Percentiles rank a stretch among this genome's conserved stretches.
These are phyloP conservation scores for Penicillium olsonii DNA, from an alignment of 2,329 filamentous ascomycete genomes.

Conservation along the genomic window DNA sequence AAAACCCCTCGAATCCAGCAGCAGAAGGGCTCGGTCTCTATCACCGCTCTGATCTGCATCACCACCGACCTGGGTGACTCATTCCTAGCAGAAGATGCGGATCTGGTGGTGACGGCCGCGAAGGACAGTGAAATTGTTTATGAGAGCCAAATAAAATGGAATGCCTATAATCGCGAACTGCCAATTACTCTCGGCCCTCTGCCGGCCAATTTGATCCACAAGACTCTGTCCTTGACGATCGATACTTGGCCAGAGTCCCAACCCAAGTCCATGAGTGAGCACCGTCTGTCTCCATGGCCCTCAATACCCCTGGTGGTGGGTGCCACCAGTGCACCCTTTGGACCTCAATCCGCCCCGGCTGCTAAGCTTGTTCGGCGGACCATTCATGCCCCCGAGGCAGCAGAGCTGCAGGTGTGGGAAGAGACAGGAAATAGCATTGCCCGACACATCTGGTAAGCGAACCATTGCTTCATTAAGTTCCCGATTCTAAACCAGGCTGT, in stretches of 20 bases:
- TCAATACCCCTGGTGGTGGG: slow-evolving; percentile 54
- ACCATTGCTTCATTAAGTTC: slow-evolving; percentile 5
- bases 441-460: slow-evolving; percentile 65
- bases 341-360: slow-evolving; percentile 42
- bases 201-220: slow-evolving; percentile 25
- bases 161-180: slow-evolving; percentile 38
- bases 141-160: slow-evolving; percentile 32
- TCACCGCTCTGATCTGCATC: slow-evolving; percentile 61
- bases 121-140: slow-evolving; percentile 20
- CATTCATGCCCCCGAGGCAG: slow-evolving; percentile 39
- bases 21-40: slow-evolving; percentile 44
- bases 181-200: slow-evolving; percentile 34
- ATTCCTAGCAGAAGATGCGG: slow-evolving; percentile 53
- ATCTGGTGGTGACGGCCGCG: slow-evolving; percentile 31
- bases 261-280: too few relatives aligned
- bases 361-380: slow-evolving; percentile 59
- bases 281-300: slow-evolving; percentile 6
- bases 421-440: slow-evolving; percentile 74
- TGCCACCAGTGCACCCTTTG: slow-evolving; percentile 56
- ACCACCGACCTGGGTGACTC: slow-evolving; percentile 70
- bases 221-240: slow-evolving; percentile 31
- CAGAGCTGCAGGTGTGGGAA: slow-evolving; percentile 59
- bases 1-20: slow-evolving; percentile 58
- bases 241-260: slow-evolving; percentile 22
- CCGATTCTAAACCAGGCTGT: slow-evolving; percentile 1